Evolutionary conservation across 2,329 filamentous ascomycete species (phyloP).

Genomic region (Fusarium fracticaudum): DNA sequence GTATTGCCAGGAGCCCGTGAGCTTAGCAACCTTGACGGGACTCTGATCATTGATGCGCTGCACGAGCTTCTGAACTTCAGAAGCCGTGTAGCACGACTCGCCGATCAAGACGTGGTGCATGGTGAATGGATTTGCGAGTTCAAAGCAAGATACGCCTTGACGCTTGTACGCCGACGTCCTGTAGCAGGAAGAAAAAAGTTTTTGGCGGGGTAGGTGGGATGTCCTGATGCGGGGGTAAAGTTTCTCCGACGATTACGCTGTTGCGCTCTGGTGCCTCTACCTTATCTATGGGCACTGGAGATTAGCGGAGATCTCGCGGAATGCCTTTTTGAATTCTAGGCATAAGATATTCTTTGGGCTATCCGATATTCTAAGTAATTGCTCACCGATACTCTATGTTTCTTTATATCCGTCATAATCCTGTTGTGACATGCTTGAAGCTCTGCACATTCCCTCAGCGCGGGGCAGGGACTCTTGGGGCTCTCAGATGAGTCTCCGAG

Average conservation of each 20-base stretch:
- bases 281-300: not conserved
- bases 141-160: slow-evolving; percentile 42
- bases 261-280: not conserved
- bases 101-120: slow-evolving; percentile 53
- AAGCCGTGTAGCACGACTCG: slow-evolving; percentile 60
- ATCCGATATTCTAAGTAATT: not conserved
- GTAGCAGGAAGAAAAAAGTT: slow-evolving; percentile 33
- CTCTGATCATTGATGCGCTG: slow-evolving; percentile 56
- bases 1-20: slow-evolving; percentile 69
- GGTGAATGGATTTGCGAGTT: slow-evolving; percentile 37
- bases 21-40: slow-evolving; percentile 56
- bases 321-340: not conserved
- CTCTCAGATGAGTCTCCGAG: not conserved
- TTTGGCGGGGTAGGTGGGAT: slow-evolving; percentile 37
- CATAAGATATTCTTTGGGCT: not conserved
- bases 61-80: slow-evolving; percentile 56
- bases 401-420: not conserved
- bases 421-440: not conserved
- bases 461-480: not conserved
- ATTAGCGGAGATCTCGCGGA: no score
- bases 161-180: slow-evolving; percentile 29
- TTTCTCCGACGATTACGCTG: slow-evolving; percentile 24
- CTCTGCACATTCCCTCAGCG: not conserved
- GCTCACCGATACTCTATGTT: not conserved
- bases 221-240: slow-evolving; percentile 26